Evolutionary conservation across 2,329 filamentous ascomycete species (phyloP), one percentile per base, ranked within the genome.

Genomic region (Diaporthe destruens): DNA sequence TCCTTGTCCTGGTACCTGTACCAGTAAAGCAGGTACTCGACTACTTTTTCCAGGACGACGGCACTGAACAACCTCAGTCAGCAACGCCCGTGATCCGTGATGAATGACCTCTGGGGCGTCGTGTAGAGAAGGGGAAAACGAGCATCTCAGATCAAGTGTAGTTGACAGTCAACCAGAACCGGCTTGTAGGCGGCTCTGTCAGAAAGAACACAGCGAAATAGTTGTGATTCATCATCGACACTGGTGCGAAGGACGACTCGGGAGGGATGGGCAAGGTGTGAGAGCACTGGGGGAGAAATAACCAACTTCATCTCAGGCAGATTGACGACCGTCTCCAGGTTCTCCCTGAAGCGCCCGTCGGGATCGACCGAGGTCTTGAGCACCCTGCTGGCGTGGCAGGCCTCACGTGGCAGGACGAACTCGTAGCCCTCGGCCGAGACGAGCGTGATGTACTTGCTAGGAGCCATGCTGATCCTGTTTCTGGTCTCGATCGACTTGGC

Each of bases 21-120:
- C 85, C 93, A 93, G 84, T 95, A 95, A 80, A 94, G 93, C 75
- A 95, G 91, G 82, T 95, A 96, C 82, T 95, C 92, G 81, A 91
- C 93, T 42, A 95, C 91, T 80, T 94, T 94, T 80, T 95, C 93
- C 3, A 96, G 89, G 7, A 95, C 89, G 69, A 92, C 85, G 75
- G 90, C 92, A 82, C 92, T 95, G 61, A 77, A 42, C 57, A 39
- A 44, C 20, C 14, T 23, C 32, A 72, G 75, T 79, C 74, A 79
- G 77, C 74, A 47, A 23, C 6, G 65, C 42, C 53, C 29, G 53
- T 29, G 16, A 18, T 5, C 42, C 53, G 66, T 39, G 47, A 12
- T 39, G n/a, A n/a, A 66, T 18, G 20, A 44, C 54, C 56, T 42
- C 54, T 12, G 71, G 23, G 23, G 7, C n/a, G n/a, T 14, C 2